phyloP scores from a whole-genome alignment of 2,329 filamentous ascomycete species.

The Aurifilum marmelostoma region DNA sequence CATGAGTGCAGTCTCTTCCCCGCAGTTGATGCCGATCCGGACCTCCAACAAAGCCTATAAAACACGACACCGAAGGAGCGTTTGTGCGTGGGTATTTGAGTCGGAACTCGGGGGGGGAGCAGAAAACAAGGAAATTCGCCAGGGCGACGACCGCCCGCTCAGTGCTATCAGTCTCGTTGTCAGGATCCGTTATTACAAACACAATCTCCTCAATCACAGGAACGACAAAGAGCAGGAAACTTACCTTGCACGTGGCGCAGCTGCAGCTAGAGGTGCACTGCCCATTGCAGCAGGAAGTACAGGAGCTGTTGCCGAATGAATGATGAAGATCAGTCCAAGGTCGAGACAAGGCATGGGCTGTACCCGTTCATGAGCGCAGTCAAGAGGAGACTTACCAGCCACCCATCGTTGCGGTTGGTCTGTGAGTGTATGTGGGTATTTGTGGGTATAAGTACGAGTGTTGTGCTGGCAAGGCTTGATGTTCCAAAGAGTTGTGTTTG shows the following conservation, averaged over 20 bases:
- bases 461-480: neutral
- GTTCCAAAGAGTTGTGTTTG: neutral
- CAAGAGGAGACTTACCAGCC: conserved; percentile 9
- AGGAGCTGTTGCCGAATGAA: conserved; percentile 18
- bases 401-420: conserved; percentile 6
- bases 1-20: neutral
- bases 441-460: neutral
- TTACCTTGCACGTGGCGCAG: conserved; percentile 28
- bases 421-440: neutral
- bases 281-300: conserved; percentile 28
- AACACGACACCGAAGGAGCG: conserved; percentile 10
- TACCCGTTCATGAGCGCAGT: conserved; percentile 13
- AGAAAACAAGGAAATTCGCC: neutral
- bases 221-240: neutral
- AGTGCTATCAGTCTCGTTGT: conserved; percentile 4
- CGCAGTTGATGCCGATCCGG: neutral
- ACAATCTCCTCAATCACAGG: neutral
- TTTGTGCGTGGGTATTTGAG: conserved; percentile 3
- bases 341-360: neutral
- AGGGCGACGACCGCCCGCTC: neutral
- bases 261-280: conserved; percentile 22
- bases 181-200: neutral
- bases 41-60: no score
- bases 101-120: neutral
- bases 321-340: conserved; percentile 12